A percentile compares a stretch with the other conserved stretches of the same genome.
phyloP scores from a whole-genome alignment of 176 grass and related monocot species.

The Musa acuminata region DNA sequence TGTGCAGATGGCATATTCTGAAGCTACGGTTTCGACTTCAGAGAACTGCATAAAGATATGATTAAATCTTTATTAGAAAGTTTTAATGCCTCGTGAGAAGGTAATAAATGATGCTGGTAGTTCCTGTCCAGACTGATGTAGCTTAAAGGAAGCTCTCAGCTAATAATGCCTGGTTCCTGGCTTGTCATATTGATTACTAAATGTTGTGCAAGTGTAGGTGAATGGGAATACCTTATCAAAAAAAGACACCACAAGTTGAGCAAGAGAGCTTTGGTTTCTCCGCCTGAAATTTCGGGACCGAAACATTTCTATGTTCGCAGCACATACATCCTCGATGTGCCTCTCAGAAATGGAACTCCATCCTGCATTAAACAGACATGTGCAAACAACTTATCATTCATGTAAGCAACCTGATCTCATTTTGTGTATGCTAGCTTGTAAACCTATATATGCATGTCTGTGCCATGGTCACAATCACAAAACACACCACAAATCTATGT shows the following conservation, averaged over 20 bases:
- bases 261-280: slow-evolving; percentile 63
- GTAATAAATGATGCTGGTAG: too few relatives aligned
- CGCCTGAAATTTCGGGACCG: slow-evolving; percentile 23
- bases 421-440: background rate
- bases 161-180: too few relatives aligned
- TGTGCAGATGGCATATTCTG: slow-evolving; percentile 56
- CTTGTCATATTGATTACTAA: too few relatives aligned
- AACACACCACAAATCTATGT: too few relatives aligned
- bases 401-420: background rate
- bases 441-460: too few relatives aligned
- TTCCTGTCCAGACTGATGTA: too few relatives aligned
- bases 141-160: too few relatives aligned
- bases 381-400: slow-evolving; percentile 13
- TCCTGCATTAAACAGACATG: slow-evolving; percentile 32
- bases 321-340: slow-evolving; percentile 49
- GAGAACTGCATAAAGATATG: slow-evolving; percentile 40
- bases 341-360: slow-evolving; percentile 26
- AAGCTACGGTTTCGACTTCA: slow-evolving; percentile 23
- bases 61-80: too few relatives aligned
- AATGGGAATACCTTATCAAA: slow-evolving; percentile 55
- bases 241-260: slow-evolving; percentile 50
- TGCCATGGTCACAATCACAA: too few relatives aligned
- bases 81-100: too few relatives aligned
- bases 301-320: slow-evolving; percentile 55
- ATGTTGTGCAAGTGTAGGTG: background rate